These are phyloP conservation scores for Coemansia sp. DNA, from an alignment of 371 early-diverging fungal genomes.

Conservation along the genomic window DNA sequence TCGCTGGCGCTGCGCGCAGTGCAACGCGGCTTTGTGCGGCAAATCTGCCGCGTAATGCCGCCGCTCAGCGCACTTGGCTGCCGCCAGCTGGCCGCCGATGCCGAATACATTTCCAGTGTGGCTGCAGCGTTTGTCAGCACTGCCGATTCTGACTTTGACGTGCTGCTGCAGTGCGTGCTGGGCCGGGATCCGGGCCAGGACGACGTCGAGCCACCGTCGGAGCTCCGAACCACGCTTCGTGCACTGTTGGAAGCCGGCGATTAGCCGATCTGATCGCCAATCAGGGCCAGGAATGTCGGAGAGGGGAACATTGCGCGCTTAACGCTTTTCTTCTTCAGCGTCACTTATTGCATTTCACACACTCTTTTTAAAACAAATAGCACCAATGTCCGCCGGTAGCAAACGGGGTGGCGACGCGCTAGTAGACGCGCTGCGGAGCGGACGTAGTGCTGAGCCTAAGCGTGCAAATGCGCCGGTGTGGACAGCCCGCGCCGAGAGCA, in stretches of 20 bases:
- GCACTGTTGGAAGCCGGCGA: too few species aligned
- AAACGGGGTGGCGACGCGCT: slow-evolving; percentile 1
- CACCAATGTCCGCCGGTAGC: slow-evolving; percentile 5
- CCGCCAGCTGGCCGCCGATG: slow-evolving; percentile 42
- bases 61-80: slow-evolving; percentile 31
- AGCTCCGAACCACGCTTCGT: background rate
- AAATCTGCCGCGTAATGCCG: slow-evolving; percentile 20
- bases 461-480: background rate
- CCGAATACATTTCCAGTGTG: slow-evolving; percentile 44
- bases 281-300: too few species aligned
- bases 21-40: slow-evolving; percentile 14
- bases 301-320: too few species aligned
- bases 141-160: slow-evolving; percentile 20
- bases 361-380: too few species aligned
- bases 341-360: too few species aligned
- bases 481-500: slow-evolving; percentile 10
- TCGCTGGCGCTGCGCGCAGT: slow-evolving; percentile 26
- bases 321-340: too few species aligned
- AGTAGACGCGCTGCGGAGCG: slow-evolving; percentile 2
- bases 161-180: background rate
- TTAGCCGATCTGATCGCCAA: too few species aligned
- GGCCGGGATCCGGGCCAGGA: background rate
- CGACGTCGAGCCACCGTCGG: background rate
- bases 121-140: slow-evolving; percentile 26
- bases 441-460: background rate